phyloP scores from a whole-genome alignment of 2,329 filamentous ascomycete genomes.

The Paraconiothyrium sp. region DNA sequence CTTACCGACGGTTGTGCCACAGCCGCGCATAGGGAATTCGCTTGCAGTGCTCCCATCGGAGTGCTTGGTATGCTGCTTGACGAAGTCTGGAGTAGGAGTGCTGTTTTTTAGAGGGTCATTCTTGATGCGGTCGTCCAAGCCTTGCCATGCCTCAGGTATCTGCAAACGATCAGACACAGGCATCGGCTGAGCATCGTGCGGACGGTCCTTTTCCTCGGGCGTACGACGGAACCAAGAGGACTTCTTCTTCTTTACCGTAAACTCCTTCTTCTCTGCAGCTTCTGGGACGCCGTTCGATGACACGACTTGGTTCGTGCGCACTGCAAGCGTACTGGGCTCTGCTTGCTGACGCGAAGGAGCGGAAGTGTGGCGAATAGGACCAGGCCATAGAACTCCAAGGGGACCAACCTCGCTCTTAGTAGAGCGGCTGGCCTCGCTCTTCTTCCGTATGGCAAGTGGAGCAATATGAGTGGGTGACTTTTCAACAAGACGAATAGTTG shows the following conservation, averaged over 20 bases:
- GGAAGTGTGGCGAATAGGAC: conserved; percentile 20
- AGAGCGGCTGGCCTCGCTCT: conserved; percentile 45
- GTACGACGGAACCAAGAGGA: conserved; percentile 57
- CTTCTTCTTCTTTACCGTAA: conserved; percentile 54
- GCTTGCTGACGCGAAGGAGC: conserved; percentile 33
- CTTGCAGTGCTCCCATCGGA: conserved; percentile 46
- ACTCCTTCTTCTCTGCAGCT: conserved; percentile 34
- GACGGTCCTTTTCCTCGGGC: conserved; percentile 44
- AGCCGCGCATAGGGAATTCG: conserved; percentile 56
- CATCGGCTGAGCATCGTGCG: conserved; percentile 42
- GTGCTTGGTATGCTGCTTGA: conserved; percentile 32
- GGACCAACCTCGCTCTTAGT: conserved; percentile 29
- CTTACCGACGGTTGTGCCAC: conserved; percentile 43
- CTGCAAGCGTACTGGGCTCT: conserved; percentile 32
- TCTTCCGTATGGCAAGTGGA: conserved; percentile 66
- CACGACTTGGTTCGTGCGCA: conserved; percentile 21
- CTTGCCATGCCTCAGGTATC: conserved; percentile 49
- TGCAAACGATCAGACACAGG: conserved; percentile 36
- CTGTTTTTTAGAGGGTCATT: conserved; percentile 18
- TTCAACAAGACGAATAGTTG: conserved; percentile 67
- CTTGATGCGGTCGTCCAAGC: conserved; percentile 48
- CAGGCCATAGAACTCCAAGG: conserved; percentile 28
- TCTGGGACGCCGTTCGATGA: conserved; percentile 18
- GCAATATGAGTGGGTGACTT: conserved; percentile 61
- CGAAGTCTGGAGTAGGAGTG: conserved; percentile 16